Conservation (phyloP, 371 early-diverging fungal species). For the Pancytospora philotis region DNA sequence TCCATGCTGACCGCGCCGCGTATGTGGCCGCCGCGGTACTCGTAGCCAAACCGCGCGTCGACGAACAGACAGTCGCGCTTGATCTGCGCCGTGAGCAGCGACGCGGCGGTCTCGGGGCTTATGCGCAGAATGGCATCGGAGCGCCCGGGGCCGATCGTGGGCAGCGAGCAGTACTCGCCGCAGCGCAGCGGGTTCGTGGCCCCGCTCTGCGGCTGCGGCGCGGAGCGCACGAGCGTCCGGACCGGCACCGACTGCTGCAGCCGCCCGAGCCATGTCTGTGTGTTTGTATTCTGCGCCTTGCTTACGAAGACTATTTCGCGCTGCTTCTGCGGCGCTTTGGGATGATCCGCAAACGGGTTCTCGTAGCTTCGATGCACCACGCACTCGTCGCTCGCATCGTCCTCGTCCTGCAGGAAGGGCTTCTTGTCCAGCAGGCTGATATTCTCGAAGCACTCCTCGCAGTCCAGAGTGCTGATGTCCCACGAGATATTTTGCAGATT, state of each 20-base stretch:
- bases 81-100: slow-evolving; percentile 26
- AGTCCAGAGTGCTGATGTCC: not conserved
- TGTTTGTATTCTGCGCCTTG: not conserved
- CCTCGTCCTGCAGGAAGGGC: not conserved
- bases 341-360: not conserved
- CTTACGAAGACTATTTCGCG: not conserved
- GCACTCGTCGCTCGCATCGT: slow-evolving; percentile 1
- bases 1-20: slow-evolving; percentile 65
- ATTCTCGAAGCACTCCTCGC: not conserved
- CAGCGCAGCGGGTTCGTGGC: slow-evolving; percentile 27
- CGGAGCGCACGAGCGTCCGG: not conserved
- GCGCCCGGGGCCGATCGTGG: slow-evolving; percentile 52
- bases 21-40: slow-evolving; percentile 76
- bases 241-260: not conserved
- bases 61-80: slow-evolving; percentile 62
- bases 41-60: slow-evolving; percentile 75
- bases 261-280: not conserved
- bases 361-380: not conserved
- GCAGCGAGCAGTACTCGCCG: slow-evolving; percentile 41
- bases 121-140: slow-evolving; percentile 53
- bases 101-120: slow-evolving; percentile 25
- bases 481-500: not conserved
- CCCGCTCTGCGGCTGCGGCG: slow-evolving; percentile 5
- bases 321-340: not conserved
- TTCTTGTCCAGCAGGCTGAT: not conserved